These are phyloP conservation scores for Xerocomus cyaneibrunnescens DNA, from an alignment of 1,284 basidiomycete genomes.

Conservation along the genomic window DNA sequence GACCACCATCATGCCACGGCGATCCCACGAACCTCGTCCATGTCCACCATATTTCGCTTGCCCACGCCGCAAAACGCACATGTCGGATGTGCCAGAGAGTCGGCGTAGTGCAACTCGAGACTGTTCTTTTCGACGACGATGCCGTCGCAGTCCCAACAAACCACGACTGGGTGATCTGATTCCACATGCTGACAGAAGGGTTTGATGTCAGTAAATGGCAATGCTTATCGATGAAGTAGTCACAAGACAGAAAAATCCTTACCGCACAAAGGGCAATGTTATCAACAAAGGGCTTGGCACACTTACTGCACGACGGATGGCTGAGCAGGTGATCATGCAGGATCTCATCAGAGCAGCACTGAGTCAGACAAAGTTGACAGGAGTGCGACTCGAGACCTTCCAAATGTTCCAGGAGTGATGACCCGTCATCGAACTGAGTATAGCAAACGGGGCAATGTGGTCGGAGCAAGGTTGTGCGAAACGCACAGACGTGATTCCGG, in stretches of 20 bases:
- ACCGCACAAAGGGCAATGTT: constrained; percentile 23
- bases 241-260: constrained; percentile 4
- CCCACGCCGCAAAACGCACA: constrained; percentile 25
- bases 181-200: constrained; percentile 20
- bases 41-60: constrained; percentile 13
- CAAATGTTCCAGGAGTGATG: constrained; percentile 21
- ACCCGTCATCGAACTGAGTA: constrained; percentile 22
- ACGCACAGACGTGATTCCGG: constrained; percentile 21
- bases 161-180: constrained; percentile 26
- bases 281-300: constrained; percentile 22
- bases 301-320: constrained; percentile 29
- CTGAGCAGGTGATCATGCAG: constrained; percentile 29
- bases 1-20: not conserved
- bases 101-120: constrained; percentile 28
- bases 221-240: not conserved
- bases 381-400: constrained; percentile 10
- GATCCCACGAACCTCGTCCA: constrained; percentile 25
- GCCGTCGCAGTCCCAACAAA: constrained; percentile 34
- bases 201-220: not conserved
- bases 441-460: constrained; percentile 27
- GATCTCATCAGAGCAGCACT: constrained; percentile 29
- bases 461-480: constrained; percentile 7
- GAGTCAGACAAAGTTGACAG: constrained; percentile 22
- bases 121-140: constrained; percentile 21
- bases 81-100: constrained; percentile 27